These are phyloP conservation scores for Colletotrichum tanaceti DNA, from an alignment of 2,329 filamentous ascomycete genomes.

Conservation along the genomic window DNA sequence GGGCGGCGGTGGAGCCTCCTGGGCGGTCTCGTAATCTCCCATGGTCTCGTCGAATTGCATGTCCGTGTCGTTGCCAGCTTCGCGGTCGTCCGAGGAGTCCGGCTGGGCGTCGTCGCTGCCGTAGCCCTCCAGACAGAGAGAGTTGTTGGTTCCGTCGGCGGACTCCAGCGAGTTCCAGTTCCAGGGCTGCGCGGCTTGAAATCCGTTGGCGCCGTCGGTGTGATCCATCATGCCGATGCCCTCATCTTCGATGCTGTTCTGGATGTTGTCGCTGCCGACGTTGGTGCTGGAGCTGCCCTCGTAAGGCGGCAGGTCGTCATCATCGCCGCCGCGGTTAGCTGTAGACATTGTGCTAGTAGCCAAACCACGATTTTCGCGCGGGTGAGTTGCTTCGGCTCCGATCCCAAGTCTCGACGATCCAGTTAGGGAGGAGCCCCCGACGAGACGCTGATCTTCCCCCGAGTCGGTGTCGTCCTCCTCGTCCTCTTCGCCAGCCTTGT, in stretches of 20 bases:
- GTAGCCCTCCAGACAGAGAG: constrained; percentile 50
- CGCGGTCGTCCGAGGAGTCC: constrained; percentile 52
- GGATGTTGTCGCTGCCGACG: constrained; percentile 47
- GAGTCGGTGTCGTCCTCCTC: constrained; percentile 62
- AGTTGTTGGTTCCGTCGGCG: constrained; percentile 48
- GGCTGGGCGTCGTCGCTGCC: constrained; percentile 59
- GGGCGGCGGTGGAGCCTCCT: constrained; percentile 43
- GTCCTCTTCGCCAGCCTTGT: constrained; percentile 58
- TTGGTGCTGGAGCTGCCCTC: constrained; percentile 40
- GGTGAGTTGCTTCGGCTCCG: constrained; percentile 82
- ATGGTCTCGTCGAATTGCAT: constrained; percentile 39
- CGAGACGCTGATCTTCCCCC: constrained; percentile 91
- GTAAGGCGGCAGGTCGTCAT: constrained; percentile 52
- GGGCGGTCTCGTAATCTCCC: constrained; percentile 32
- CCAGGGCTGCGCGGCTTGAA: constrained; percentile 57
- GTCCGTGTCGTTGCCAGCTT: constrained; percentile 46
- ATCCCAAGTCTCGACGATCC: constrained; percentile 90
- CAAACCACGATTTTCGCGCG: constrained; percentile 71
- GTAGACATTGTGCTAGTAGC: constrained; percentile 52
- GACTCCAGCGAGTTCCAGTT: constrained; percentile 56
- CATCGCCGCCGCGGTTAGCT: constrained; percentile 45
- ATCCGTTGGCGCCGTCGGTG: constrained; percentile 45
- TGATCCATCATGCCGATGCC: constrained; percentile 55
- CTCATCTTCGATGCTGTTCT: constrained; percentile 63
- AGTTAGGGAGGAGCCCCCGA: constrained; percentile 83